Evolutionary conservation across 139 green algal species (phyloP).

Genomic region (Chlorella sp.): DNA sequence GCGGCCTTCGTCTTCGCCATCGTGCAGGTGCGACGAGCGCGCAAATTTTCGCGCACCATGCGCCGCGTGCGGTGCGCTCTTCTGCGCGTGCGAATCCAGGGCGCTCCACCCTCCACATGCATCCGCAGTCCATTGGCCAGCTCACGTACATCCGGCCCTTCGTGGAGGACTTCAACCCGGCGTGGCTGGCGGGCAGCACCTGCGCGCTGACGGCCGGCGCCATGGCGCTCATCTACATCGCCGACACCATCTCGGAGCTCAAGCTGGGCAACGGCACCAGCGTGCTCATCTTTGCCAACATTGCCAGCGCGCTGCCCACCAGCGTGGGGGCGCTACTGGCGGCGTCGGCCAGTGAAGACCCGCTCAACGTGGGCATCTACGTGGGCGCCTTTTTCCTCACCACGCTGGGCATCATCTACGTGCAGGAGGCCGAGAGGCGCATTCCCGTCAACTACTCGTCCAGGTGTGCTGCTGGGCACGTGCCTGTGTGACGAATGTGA

Average conservation of each 20-base stretch:
- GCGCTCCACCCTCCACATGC: no score
- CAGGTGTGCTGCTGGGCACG: conserved; percentile 14
- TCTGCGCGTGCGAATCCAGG: no score
- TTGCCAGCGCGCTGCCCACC: conserved; percentile 83
- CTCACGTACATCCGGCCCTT: conserved; percentile 84
- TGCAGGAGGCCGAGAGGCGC: conserved; percentile 93
- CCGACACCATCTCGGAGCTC: conserved; percentile 86
- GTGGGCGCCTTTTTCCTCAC: conserved; percentile 80
- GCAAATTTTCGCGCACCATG: not conserved
- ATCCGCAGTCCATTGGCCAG: conserved; percentile 70
- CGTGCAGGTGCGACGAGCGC: conserved; percentile 44
- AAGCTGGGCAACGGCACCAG: conserved; percentile 96
- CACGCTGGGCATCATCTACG: conserved; percentile 96
- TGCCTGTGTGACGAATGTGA: no score
- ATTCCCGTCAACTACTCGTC: conserved; percentile 97
- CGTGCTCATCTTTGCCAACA: conserved; percentile 98
- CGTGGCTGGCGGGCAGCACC: conserved; percentile 67
- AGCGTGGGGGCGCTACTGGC: conserved; percentile 20
- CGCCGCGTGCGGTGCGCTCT: no score
- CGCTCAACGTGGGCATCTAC: conserved; percentile 66
- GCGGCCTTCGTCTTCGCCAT: conserved; percentile 81
- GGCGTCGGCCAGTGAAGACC: conserved; percentile 18
- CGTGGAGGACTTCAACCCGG: conserved; percentile 75
- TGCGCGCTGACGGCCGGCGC: conserved; percentile 77
- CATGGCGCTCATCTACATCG: conserved; percentile 79